Conservation (phyloP, 2,329 filamentous ascomycete species). For the Nigrospora oryzae region DNA sequence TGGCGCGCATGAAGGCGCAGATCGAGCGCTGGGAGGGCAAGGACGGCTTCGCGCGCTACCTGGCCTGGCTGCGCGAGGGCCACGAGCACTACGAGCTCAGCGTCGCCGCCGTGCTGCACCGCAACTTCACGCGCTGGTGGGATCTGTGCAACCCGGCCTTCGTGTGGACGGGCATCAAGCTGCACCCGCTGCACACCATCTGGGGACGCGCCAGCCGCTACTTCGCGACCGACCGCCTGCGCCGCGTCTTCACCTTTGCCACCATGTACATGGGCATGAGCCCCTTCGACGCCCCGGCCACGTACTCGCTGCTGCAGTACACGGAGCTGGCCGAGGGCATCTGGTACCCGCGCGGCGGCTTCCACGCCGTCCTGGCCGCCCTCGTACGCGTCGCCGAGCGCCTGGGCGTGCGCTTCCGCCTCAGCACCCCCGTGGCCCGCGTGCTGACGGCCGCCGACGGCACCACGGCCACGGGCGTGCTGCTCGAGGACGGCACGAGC, state of each 20-base stretch:
- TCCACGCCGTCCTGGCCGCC: constrained; percentile 56
- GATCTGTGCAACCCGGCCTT: constrained; percentile 52
- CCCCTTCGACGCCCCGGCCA: constrained; percentile 67
- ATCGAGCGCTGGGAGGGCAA: constrained; percentile 67
- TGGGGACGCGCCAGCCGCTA: constrained; percentile 58
- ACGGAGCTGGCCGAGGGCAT: constrained; percentile 70
- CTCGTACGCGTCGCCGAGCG: constrained; percentile 55
- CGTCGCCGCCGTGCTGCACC: constrained; percentile 55
- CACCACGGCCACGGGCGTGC: constrained; percentile 47
- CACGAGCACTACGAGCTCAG: constrained; percentile 64
- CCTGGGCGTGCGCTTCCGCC: constrained; percentile 52
- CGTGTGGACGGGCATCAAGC: constrained; percentile 43
- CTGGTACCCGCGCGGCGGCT: constrained; percentile 66
- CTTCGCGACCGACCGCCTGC: constrained; percentile 60
- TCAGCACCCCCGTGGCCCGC: constrained; percentile 47
- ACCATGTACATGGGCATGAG: constrained; percentile 83
- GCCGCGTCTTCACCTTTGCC: constrained; percentile 67
- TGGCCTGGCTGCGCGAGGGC: constrained; percentile 57
- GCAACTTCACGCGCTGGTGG: constrained; percentile 55
- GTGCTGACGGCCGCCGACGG: constrained; percentile 46
- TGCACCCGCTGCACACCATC: constrained; percentile 67
- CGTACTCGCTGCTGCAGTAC: constrained; percentile 67
- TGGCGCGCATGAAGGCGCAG: constrained; percentile 61
- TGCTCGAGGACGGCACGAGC: constrained; percentile 47
- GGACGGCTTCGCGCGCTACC: constrained; percentile 61